These are phyloP conservation scores for Parietichytrium sp. DNA, from an alignment of 108 stramenopile genomes.

Conservation along the genomic window DNA sequence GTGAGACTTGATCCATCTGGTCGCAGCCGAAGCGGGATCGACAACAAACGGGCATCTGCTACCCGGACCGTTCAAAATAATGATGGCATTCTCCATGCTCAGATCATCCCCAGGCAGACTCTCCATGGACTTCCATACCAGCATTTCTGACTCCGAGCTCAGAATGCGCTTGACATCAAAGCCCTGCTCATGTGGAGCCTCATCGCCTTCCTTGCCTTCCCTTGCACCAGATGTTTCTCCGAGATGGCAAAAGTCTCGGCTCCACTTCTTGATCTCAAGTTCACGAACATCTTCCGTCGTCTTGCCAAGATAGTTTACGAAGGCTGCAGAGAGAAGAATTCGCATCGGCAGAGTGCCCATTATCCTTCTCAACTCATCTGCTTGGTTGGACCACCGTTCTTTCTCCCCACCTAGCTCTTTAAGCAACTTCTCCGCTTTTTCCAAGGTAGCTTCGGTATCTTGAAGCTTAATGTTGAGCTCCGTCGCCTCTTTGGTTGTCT, in stretches of 20 bases:
- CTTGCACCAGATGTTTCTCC: slow-evolving; percentile 1
- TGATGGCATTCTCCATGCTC: slow-evolving; percentile 54
- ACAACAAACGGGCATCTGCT: slow-evolving; percentile 63
- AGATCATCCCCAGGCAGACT: slow-evolving; percentile 61
- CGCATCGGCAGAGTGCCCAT: slow-evolving; percentile 51
- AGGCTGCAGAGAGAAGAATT: slow-evolving; percentile 60
- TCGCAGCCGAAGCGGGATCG: slow-evolving; percentile 57
- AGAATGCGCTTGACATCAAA: slow-evolving; percentile 52
- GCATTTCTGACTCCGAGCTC: slow-evolving; percentile 59
- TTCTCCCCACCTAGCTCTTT: slow-evolving; percentile 64
- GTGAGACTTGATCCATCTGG: slow-evolving; percentile 54
- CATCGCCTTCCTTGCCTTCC: not conserved
- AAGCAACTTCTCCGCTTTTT: slow-evolving; percentile 55
- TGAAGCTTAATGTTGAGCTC: slow-evolving; percentile 50
- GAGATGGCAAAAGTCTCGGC: too few relatives aligned
- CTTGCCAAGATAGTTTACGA: slow-evolving; percentile 58
- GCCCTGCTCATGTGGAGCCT: too few relatives aligned
- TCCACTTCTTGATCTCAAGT: slow-evolving; percentile 38
- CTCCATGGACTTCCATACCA: slow-evolving; percentile 57
- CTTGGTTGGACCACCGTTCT: slow-evolving; percentile 50
- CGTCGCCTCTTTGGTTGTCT: slow-evolving; percentile 61
- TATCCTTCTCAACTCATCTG: slow-evolving; percentile 41
- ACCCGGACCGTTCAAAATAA: slow-evolving; percentile 45
- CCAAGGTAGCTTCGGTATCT: slow-evolving; percentile 57
- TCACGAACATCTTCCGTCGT: slow-evolving; percentile 40